These are phyloP conservation scores for Plasmodium cynomolgi DNA, from an alignment of 169 alveolate species.

Conservation along the genomic window DNA sequence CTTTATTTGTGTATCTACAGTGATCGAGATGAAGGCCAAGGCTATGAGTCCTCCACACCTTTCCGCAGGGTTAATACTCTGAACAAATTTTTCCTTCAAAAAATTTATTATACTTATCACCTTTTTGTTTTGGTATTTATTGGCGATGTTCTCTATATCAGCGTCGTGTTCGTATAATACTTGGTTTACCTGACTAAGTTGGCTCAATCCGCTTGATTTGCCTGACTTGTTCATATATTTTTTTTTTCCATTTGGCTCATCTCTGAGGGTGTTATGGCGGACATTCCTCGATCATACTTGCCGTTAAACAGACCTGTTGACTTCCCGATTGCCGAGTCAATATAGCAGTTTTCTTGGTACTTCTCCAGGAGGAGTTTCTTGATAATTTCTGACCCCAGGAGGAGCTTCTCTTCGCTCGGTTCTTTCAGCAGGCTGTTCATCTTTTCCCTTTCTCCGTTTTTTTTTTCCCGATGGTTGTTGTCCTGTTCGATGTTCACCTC, in stretches of 20 bases:
- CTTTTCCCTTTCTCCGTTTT: slow-evolving; percentile 17
- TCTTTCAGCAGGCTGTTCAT: background rate
- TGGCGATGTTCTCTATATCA: slow-evolving; percentile 10
- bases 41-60: slow-evolving; percentile 71
- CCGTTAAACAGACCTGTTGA: background rate
- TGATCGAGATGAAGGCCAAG: slow-evolving; percentile 64
- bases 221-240: background rate
- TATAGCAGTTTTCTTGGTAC: slow-evolving; percentile 48
- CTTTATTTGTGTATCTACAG: slow-evolving; percentile 43
- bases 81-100: slow-evolving; percentile 32
- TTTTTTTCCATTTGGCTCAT: background rate
- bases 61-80: slow-evolving; percentile 35
- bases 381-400: slow-evolving; percentile 60
- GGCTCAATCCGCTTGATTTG: background rate
- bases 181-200: background rate
- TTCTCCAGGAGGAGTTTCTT: slow-evolving; percentile 64
- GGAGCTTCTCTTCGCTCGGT: slow-evolving; percentile 24
- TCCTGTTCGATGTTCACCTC: background rate
- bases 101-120: slow-evolving; percentile 31
- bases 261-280: background rate
- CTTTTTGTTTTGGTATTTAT: slow-evolving; percentile 62
- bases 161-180: slow-evolving; percentile 34
- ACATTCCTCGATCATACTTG: background rate
- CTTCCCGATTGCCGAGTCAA: slow-evolving; percentile 20
- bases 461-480: background rate